These are phyloP conservation scores for Laburnicola sp. DNA, from an alignment of 2,329 filamentous ascomycete species.

Conservation along the genomic window DNA sequence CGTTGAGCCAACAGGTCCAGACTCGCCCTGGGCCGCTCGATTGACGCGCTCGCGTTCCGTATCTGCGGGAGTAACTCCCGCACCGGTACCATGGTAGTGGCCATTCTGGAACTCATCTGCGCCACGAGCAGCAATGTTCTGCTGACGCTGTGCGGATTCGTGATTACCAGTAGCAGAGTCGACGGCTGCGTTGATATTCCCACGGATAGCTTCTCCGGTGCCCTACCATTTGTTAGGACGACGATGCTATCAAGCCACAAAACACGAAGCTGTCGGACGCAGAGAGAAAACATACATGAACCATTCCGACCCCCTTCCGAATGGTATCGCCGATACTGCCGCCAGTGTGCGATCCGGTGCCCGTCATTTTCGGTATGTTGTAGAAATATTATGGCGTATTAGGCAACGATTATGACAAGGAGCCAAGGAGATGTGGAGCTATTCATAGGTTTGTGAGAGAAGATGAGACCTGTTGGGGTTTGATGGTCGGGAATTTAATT, in stretches of 20 bases:
- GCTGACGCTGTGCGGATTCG: slow-evolving; percentile 25
- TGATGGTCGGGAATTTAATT: neutral
- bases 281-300: slow-evolving; percentile 34
- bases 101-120: slow-evolving; percentile 41
- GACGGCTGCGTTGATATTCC: slow-evolving; percentile 42
- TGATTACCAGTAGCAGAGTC: slow-evolving; percentile 40
- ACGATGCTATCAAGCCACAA: no score
- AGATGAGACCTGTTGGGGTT: neutral
- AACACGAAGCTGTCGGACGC: no score
- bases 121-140: slow-evolving; percentile 38
- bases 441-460: slow-evolving; percentile 8
- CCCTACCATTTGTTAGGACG: slow-evolving; percentile 31
- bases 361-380: slow-evolving; percentile 26
- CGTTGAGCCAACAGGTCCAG: slow-evolving; percentile 24
- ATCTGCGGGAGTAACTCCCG: slow-evolving; percentile 34
- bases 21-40: slow-evolving; percentile 22
- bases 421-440: neutral
- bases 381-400: slow-evolving; percentile 1
- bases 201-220: slow-evolving; percentile 45
- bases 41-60: slow-evolving; percentile 31
- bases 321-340: slow-evolving; percentile 34
- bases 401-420: no score
- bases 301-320: slow-evolving; percentile 38
- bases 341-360: slow-evolving; percentile 25
- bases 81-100: slow-evolving; percentile 35